Percentiles rank a stretch among this genome's conserved stretches.
phyloP scores from a whole-genome alignment of 768 basidiomycete species.

The Boletus rubescentipes region DNA sequence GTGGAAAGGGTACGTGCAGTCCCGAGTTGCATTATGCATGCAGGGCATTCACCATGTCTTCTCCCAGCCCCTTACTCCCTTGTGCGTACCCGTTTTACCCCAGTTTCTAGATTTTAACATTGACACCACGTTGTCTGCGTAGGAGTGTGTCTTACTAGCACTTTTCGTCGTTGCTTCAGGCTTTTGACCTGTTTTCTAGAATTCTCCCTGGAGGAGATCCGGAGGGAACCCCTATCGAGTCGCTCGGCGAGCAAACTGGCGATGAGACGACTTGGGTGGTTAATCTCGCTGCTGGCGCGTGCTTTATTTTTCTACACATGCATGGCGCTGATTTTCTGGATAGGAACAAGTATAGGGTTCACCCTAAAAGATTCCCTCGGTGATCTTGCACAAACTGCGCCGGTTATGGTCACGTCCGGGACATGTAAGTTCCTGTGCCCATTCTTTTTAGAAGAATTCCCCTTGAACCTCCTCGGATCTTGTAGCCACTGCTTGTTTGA shows the following conservation, averaged over 20 bases:
- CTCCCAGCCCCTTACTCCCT: slow-evolving; percentile 46
- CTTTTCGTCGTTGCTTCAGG: background rate
- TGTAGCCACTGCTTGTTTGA: slow-evolving; percentile 9
- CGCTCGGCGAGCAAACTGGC: background rate
- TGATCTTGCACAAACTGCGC: slow-evolving; percentile 40
- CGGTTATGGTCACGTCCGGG: slow-evolving; percentile 35
- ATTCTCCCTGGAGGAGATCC: background rate
- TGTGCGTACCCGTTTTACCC: slow-evolving; percentile 38
- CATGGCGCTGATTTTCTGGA: slow-evolving; percentile 1
- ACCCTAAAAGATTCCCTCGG: slow-evolving; percentile 58
- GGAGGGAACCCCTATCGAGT: background rate
- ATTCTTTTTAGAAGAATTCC: background rate
- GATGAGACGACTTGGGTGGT: background rate
- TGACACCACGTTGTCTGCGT: slow-evolving; percentile 27
- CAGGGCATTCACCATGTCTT: background rate
- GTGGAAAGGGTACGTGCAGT: background rate
- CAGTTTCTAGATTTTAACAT: background rate
- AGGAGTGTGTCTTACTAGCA: slow-evolving; percentile 26
- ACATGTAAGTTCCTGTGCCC: background rate
- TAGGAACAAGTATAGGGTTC: slow-evolving; percentile 50
- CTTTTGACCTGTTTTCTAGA: background rate
- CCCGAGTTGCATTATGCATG: too few species aligned
- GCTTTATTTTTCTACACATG: background rate
- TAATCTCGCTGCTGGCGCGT: slow-evolving; percentile 8
- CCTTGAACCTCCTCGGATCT: slow-evolving; percentile 3